Percentiles rank a stretch among this genome's conserved stretches.
Conservation (phyloP, 345 rosid genomes). For the Bruguiera sexangula region DNA sequence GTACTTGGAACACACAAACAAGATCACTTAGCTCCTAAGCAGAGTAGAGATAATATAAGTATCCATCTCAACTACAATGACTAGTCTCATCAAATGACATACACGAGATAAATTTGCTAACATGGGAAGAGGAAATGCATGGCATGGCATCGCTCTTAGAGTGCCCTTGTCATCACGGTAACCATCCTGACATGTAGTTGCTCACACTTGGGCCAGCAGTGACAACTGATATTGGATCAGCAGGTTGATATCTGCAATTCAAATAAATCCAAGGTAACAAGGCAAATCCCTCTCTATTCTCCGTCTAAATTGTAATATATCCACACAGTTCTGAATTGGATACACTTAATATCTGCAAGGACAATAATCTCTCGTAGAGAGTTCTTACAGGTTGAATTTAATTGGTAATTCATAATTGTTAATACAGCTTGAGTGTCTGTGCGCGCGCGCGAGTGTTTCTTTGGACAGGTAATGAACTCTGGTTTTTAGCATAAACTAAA, state of each 20-base stretch:
- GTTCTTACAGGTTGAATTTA: too few relatives aligned
- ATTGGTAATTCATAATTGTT: too few relatives aligned
- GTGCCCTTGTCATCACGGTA: slow-evolving; percentile 41
- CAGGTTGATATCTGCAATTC: slow-evolving; percentile 57
- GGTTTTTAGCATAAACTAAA: background rate
- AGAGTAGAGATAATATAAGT: background rate
- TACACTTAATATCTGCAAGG: too few relatives aligned
- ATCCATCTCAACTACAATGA: slow-evolving; percentile 1
- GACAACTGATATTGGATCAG: slow-evolving; percentile 52
- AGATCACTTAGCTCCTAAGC: slow-evolving; percentile 4
- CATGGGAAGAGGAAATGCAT: slow-evolving; percentile 5
- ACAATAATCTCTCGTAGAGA: too few relatives aligned
- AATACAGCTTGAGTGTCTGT: too few relatives aligned
- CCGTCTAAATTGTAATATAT: too few relatives aligned
- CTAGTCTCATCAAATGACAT: background rate
- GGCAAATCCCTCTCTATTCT: background rate
- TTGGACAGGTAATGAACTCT: too few relatives aligned
- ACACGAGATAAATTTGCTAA: slow-evolving; percentile 6
- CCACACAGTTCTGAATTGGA: too few relatives aligned
- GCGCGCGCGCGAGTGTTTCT: too few relatives aligned
- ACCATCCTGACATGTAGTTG: slow-evolving; percentile 87
- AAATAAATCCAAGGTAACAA: background rate
- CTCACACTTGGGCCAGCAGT: slow-evolving; percentile 71
- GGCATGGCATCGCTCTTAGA: background rate
- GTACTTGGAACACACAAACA: slow-evolving; percentile 11